Percentiles rank a stretch among this genome's conserved stretches.
phyloP scores from a whole-genome alignment of 208 protist genomes.

The Vickermania ingenoplastis region DNA sequence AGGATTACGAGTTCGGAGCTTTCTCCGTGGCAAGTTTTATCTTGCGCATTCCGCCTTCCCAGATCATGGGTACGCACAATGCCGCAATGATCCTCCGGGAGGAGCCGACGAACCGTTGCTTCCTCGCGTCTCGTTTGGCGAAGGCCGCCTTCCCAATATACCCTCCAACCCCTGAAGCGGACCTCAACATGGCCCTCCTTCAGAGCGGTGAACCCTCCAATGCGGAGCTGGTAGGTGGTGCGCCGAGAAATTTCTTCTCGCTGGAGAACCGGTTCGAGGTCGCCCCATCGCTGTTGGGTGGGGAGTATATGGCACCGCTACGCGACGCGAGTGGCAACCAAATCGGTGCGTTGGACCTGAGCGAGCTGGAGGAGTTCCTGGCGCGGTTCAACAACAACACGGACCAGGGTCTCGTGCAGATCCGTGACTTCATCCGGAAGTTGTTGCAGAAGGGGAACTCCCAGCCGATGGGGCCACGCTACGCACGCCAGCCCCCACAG shows the following conservation, averaged over 20 bases:
- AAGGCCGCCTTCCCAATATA: background rate
- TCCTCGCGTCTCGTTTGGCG: background rate
- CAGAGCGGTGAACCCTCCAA: background rate
- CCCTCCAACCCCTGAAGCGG: background rate
- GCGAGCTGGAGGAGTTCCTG: background rate
- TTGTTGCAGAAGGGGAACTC: background rate
- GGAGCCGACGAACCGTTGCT: background rate
- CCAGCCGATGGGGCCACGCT: background rate
- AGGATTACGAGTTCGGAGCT: background rate
- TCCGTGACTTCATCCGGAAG: background rate
- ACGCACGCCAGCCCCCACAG: background rate
- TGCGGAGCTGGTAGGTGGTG: background rate
- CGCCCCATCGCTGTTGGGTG: background rate
- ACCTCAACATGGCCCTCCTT: background rate
- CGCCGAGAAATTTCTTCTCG: background rate
- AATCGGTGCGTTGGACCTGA: background rate
- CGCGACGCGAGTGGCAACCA: background rate
- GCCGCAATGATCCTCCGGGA: background rate
- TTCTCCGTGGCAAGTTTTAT: background rate
- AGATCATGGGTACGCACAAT: background rate
- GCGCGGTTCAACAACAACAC: background rate
- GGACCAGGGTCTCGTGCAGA: background rate
- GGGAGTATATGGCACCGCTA: background rate
- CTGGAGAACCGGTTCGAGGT: background rate
- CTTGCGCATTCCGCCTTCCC: background rate